Base-by-base conservation (phyloP, 176 grass and related monocot species). In the Oryza brachyantha region DNA sequence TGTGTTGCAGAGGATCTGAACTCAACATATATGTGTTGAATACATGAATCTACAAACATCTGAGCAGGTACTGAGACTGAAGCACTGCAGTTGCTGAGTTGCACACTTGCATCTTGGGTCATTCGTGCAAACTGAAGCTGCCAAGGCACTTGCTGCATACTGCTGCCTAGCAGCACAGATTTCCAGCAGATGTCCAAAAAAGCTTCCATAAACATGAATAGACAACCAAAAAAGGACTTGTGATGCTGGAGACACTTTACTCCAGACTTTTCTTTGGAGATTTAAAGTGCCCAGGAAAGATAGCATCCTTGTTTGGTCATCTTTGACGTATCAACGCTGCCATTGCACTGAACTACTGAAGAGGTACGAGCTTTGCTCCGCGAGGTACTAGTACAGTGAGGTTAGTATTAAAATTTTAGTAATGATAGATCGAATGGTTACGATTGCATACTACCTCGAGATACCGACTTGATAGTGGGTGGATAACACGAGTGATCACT, bases 281-380 rank as follows among this genome's bases (percentile, higher is more conserved):
- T 69, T 55, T 14, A 2, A 58, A 29, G 9, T 55, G 14, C 39
- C 21, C 46, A 55, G 64, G 29, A 35, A 59, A 57, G n/a, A 78
- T 37, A 13, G 26, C 69, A 52, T 72, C 43, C 16, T 63, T 81
- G 13, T 27, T 78, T 66, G 27, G 12, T 72, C 69, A 74, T n/a
- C 68, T 81, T 81, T 32, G 28, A 5, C 22, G 41, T 25, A 17
- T 29, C 24, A 31, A 7, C n/a, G 10, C 13, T 29, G 43, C 10
- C 32, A 10, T 58, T n/a, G n/a, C n/a, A n/a, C n/a, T n/a, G n/a
- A n/a, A n/a, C n/a, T n/a, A n/a, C n/a, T n/a, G n/a, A n/a, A n/a
- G n/a, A n/a, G n/a, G n/a, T n/a, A n/a, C n/a, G n/a, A n/a, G n/a
- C n/a, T n/a, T n/a, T n/a, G n/a, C n/a, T n/a, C n/a, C n/a, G n/a